Evolutionary conservation across 345 rosid species (phyloP), one percentile per base, ranked within the genome.

Genomic region (Hirschfeldia incana): DNA sequence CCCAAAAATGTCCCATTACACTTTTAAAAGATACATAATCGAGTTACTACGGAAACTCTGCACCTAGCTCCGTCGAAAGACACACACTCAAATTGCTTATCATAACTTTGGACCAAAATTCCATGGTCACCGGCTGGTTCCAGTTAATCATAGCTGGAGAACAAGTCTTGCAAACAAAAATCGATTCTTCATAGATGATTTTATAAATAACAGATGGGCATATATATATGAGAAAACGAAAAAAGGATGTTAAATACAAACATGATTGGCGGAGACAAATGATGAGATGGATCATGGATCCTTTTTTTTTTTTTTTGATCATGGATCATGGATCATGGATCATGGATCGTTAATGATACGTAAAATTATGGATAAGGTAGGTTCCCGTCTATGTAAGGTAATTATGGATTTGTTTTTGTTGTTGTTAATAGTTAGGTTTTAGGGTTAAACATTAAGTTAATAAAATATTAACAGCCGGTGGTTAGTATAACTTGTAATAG

Each of bases 231-330:
- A 33, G 33, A 32, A 74, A 21, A 73, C 7, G 58, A 30, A 17
- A 74, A 37, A 74, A 1, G 1, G 63, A 51, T 51, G 65, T 49
- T 65, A 65, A 32, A 64, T 51, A 26, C 10, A 21, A 6, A 37
- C 8, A 71, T 36, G 53, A 58, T 58, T 72, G 67, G 68, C 16
- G 11, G 76, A 73, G 68, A 73, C 42, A n/a, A 73, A 29, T 73
- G n/a, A 67, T 76, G 67, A 67, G 59, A 12, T n/a, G n/a, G n/a
- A n/a, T n/a, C n/a, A n/a, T n/a, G n/a, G n/a, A n/a, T n/a, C n/a
- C n/a, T n/a, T n/a, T n/a, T n/a, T n/a, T n/a, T n/a, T n/a, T n/a
- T n/a, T n/a, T n/a, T n/a, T n/a, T n/a, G n/a, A n/a, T n/a, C n/a
- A n/a, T n/a, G n/a, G n/a, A n/a, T n/a, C n/a, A n/a, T n/a, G n/a